Conservation (phyloP, 148 eudicot genomes). For the Pharnaceum exiguum region DNA sequence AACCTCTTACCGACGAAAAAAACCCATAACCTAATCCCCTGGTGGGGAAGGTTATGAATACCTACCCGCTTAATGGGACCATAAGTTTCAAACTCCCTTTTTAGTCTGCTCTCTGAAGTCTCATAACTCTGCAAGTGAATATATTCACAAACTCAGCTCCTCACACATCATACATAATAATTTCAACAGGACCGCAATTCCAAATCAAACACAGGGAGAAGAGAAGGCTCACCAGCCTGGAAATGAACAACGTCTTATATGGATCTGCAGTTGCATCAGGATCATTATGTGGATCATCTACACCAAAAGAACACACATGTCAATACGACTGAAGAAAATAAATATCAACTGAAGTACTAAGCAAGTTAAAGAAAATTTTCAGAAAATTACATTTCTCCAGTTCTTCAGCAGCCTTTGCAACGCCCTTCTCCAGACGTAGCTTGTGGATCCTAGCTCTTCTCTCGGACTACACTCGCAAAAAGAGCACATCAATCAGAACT, state of each 20-base stretch:
- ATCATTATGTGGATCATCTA: conserved; percentile 88
- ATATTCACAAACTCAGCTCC: neutral
- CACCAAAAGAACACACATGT: conserved; percentile 8
- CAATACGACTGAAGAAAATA: neutral
- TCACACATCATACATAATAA: neutral
- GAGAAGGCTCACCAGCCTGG: conserved; percentile 70
- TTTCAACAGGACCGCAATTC: neutral
- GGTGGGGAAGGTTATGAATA: conserved; percentile 41
- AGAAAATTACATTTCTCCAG: conserved; percentile 70
- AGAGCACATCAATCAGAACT: too few relatives aligned
- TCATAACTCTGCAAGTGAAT: conserved; percentile 66
- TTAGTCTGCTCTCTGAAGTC: conserved; percentile 92
- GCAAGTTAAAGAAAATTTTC: neutral
- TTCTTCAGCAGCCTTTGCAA: conserved; percentile 88
- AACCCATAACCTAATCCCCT: conserved; percentile 59
- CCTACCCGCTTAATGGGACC: conserved; percentile 99
- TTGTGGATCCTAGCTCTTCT: conserved; percentile 79
- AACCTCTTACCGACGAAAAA: conserved; percentile 70
- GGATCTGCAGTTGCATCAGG: conserved; percentile 89
- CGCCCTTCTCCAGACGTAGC: conserved; percentile 83
- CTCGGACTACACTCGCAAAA: conserved; percentile 36
- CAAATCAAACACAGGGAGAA: neutral
- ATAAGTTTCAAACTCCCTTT: conserved; percentile 99
- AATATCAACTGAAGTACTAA: neutral
- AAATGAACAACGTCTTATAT: conserved; percentile 91